A percentile compares a stretch with the other conserved stretches of the same genome.
Evolutionary conservation across 225 moss, liverwort and hornwort genomes (phyloP).

Genomic region (Polytrichum commune): DNA sequence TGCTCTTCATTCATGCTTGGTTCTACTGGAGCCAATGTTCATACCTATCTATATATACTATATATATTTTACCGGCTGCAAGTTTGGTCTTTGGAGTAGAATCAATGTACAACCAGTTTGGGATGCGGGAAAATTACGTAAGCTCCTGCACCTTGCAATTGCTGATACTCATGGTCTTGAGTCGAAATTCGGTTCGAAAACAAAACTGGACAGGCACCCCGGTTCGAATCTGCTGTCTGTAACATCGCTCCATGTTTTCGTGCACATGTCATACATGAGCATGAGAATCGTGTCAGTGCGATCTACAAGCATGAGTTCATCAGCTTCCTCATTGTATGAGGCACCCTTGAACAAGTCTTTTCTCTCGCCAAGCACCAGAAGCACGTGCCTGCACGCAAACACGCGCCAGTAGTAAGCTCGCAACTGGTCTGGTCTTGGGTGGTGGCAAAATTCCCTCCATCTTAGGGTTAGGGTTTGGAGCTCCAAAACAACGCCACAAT

Average conservation of each 20-base stretch:
- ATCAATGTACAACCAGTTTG: too few relatives aligned
- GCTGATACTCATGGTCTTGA: constrained; percentile 18
- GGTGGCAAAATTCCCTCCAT: constrained; percentile 35
- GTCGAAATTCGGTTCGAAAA: constrained; percentile 26
- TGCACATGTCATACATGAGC: constrained; percentile 36
- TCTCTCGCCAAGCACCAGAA: constrained; percentile 33
- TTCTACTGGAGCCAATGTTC: too few relatives aligned
- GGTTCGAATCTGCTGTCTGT: constrained; percentile 26
- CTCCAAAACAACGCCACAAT: background rate
- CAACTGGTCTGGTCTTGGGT: constrained; percentile 22
- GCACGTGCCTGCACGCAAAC: constrained; percentile 18
- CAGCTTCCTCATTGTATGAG: constrained; percentile 7
- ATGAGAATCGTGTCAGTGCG: constrained; percentile 11
- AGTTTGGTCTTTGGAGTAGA: too few relatives aligned
- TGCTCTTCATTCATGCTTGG: too few relatives aligned
- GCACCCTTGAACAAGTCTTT: constrained; percentile 14
- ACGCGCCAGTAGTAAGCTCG: constrained; percentile 28
- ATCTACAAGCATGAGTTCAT: background rate
- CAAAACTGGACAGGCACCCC: constrained; percentile 24
- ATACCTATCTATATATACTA: too few relatives aligned
- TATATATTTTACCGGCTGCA: too few relatives aligned
- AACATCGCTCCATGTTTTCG: constrained; percentile 37
- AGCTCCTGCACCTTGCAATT: too few relatives aligned
- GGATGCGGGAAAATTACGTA: too few relatives aligned
- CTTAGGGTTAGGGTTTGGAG: background rate